phyloP scores from a whole-genome alignment of 1,139 yeast genomes.

The Diutina catenulata region DNA sequence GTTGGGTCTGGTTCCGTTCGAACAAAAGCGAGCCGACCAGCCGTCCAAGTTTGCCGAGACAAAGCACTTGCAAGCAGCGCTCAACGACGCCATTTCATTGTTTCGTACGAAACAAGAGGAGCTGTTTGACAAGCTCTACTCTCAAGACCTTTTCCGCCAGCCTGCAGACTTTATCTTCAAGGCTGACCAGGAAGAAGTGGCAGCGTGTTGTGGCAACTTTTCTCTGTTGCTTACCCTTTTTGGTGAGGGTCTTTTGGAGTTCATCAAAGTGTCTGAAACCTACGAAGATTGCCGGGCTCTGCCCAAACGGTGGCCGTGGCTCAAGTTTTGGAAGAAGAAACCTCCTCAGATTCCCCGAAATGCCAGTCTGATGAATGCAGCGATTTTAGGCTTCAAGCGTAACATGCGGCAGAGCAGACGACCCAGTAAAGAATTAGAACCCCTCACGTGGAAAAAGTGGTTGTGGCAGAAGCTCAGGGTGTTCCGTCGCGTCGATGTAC shows the following conservation, averaged over 20 bases:
- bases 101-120: slow-evolving; percentile 45
- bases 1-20: slow-evolving; percentile 49
- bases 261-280: slow-evolving; percentile 34
- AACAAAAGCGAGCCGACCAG: slow-evolving; percentile 16
- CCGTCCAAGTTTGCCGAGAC: slow-evolving; percentile 20
- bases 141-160: slow-evolving; percentile 39
- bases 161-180: slow-evolving; percentile 28
- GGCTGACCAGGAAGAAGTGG: slow-evolving; percentile 67
- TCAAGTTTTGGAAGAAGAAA: slow-evolving; percentile 32
- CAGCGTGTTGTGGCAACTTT: slow-evolving; percentile 79
- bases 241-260: slow-evolving; percentile 43
- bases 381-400: background rate
- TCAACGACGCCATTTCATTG: slow-evolving; percentile 38
- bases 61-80: slow-evolving; percentile 34
- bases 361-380: background rate
- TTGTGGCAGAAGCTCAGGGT: slow-evolving; percentile 24
- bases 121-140: slow-evolving; percentile 48
- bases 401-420: background rate
- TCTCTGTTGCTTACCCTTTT: slow-evolving; percentile 53
- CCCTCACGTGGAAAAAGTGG: background rate
- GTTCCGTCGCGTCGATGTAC: slow-evolving; percentile 52
- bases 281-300: slow-evolving; percentile 20
- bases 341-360: background rate
- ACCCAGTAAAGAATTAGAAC: no score
- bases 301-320: slow-evolving; percentile 38